Evolutionary conservation across 2,329 filamentous ascomycete genomes (phyloP).

Genomic region (Harringtonia aguacate): DNA sequence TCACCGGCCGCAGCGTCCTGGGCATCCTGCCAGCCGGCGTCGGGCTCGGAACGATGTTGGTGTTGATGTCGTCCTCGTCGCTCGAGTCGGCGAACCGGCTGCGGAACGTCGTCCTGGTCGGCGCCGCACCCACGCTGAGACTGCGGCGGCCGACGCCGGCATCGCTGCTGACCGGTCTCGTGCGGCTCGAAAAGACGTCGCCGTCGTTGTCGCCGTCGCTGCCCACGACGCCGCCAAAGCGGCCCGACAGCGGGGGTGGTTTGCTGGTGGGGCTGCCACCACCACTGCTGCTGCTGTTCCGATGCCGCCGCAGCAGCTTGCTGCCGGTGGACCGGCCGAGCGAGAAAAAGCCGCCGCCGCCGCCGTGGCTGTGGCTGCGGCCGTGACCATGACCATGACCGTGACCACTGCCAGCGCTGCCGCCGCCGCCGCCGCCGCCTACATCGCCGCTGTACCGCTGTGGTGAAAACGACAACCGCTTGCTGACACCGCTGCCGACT

Average conservation of each 20-base stretch:
- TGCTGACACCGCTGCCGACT: background rate
- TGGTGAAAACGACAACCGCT: conserved; percentile 11
- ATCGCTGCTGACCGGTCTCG: background rate
- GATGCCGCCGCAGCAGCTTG: conserved; percentile 18
- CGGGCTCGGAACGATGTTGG: conserved; percentile 19
- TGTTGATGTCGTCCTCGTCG: conserved; percentile 39
- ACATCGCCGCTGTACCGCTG: conserved; percentile 3
- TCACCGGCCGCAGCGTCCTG: background rate
- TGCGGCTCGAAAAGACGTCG: conserved; percentile 26
- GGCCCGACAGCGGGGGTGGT: conserved; percentile 32
- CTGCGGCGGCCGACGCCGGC: background rate
- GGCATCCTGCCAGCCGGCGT: background rate
- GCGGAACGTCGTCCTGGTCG: conserved; percentile 8
- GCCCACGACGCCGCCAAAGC: conserved; percentile 66
- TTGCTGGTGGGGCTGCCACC: background rate
- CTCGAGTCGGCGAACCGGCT: conserved; percentile 53
- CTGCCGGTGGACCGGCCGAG: conserved; percentile 28
- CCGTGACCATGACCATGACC: too few species aligned
- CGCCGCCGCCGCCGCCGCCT: background rate
- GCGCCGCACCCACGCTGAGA: background rate
- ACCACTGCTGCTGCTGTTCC: conserved; percentile 20
- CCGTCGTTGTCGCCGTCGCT: conserved; percentile 45
- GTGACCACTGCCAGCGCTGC: too few species aligned
- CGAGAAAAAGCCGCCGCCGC: conserved; percentile 28
- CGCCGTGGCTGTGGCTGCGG: too few species aligned